Base-by-base conservation (phyloP, 106 monocot species). In the Dioscorea dumetorum region DNA sequence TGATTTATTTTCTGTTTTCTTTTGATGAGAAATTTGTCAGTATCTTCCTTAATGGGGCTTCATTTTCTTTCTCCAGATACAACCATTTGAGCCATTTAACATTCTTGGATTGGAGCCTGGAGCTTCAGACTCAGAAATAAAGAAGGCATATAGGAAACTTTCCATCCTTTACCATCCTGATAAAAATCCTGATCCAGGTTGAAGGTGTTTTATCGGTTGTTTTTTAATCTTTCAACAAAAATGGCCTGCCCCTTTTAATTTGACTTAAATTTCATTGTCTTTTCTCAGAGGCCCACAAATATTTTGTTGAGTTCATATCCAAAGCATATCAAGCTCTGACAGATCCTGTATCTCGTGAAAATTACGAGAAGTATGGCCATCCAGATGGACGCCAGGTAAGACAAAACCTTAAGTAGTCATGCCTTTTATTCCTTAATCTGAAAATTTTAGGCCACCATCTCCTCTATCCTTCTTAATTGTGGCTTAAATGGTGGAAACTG, bases 141-240 rank as follows among this genome's bases (percentile, higher is more conserved):
- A 92, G 64, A 99, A 99, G 75, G 89, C 97, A 63, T 99, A 99
- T 50, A 70, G 97, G 60, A 89, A 80, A 51, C 91, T 92, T 32
- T 99, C 97, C 11, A 86, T 99, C 78, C 74, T 78, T 69, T 92
- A 99, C 64, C 97, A 99, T 79, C 97, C 97, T 66, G 97, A 99
- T 71, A 99, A 99, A 82, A 99, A 99, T 77, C 97, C 97, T 54
- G 97, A 99, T 73, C 97, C 92, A 82, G 91, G 95, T 97, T 67
- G 21, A 32, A 57, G 22, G 16, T 71, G 11, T 65, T 64, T 15
- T 23, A 23, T 35, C 31, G 66, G 20, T 57, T 50, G 12, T 17
- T 50, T 35, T 35, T 15, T 24, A 14, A 50, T 66, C 12, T 16
- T 57, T 56, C n/a, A 57, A 17, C 22, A 61, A 50, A 49, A 12